Percentiles rank a stretch among this genome's conserved stretches.
Conservation (phyloP, 768 basidiomycete species). For the Rhizopogon salebrosus region DNA sequence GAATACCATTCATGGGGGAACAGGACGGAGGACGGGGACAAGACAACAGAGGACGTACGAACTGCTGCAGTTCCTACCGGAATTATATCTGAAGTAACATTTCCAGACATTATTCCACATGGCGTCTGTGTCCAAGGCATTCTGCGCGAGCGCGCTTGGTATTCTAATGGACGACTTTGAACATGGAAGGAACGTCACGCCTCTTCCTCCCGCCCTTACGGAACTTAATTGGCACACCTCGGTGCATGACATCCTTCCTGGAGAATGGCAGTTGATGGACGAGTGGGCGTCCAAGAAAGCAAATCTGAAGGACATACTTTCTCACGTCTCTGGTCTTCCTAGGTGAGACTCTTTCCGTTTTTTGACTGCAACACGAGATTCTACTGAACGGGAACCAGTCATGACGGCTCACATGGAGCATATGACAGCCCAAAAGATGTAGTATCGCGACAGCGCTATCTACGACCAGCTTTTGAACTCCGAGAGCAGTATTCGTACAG, state of each 20-base stretch:
- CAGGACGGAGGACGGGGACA: conserved; percentile 28
- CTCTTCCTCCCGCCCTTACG: conserved; percentile 25
- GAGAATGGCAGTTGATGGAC: conserved; percentile 37
- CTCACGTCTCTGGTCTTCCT: conserved; percentile 37
- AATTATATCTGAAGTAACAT: background rate
- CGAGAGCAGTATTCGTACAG: conserved; percentile 34
- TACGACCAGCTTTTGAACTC: conserved; percentile 29
- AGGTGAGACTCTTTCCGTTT: conserved; percentile 15
- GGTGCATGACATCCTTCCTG: conserved; percentile 32
- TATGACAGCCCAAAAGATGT: conserved; percentile 21
- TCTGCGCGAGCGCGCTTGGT: conserved; percentile 33
- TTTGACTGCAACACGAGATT: background rate
- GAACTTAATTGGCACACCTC: conserved; percentile 34
- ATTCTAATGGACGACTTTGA: conserved; percentile 38
- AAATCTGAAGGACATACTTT: conserved; percentile 32
- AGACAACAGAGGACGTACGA: conserved; percentile 29
- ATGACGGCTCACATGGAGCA: conserved; percentile 27
- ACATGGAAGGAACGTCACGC: conserved; percentile 27
- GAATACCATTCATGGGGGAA: conserved; percentile 31
- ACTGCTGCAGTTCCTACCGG: background rate
- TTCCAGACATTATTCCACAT: conserved; percentile 33
- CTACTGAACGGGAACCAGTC: conserved; percentile 13
- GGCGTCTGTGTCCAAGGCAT: conserved; percentile 35
- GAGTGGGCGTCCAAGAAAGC: conserved; percentile 34
- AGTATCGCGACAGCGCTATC: conserved; percentile 20